Evolutionary conservation across 1,139 yeast genomes (phyloP).

Genomic region (Nakaseomyces kungkrabaensis): DNA sequence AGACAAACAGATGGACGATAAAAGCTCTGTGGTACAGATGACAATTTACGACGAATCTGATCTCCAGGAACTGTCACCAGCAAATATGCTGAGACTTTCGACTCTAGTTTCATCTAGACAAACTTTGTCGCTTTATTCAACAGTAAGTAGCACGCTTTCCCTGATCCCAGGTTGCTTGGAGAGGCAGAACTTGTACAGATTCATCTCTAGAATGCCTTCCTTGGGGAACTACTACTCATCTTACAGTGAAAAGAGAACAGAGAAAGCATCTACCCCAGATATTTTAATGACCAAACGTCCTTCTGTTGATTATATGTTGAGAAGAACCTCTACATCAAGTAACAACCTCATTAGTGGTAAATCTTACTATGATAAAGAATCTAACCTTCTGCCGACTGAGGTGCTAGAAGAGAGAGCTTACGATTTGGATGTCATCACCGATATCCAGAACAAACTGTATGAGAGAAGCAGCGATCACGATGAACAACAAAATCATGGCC

Average conservation of each 20-base stretch:
- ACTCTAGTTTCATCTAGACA: constrained; percentile 70
- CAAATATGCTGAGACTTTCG: constrained; percentile 60
- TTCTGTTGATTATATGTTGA: constrained; percentile 1
- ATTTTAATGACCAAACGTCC: constrained; percentile 9
- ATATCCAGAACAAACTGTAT: constrained; percentile 25
- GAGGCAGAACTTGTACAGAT: constrained; percentile 31
- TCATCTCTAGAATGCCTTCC: constrained; percentile 29
- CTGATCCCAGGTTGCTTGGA: constrained; percentile 31
- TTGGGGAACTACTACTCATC: constrained; percentile 21
- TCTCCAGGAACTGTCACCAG: constrained; percentile 44
- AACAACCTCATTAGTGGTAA: background rate
- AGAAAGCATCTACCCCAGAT: constrained; percentile 5
- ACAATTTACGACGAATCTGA: constrained; percentile 18
- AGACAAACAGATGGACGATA: constrained; percentile 1
- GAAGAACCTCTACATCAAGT: constrained; percentile 6
- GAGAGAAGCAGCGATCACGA: constrained; percentile 22
- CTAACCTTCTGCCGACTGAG: constrained; percentile 20
- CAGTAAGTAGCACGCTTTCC: constrained; percentile 32
- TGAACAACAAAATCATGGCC: constrained; percentile 12
- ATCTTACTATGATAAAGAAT: constrained; percentile 4
- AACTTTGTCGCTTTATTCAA: constrained; percentile 59
- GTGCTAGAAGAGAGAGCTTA: constrained; percentile 20
- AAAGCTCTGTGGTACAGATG: background rate
- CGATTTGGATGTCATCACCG: constrained; percentile 20
- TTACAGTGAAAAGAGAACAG: constrained; percentile 7